A percentile compares a stretch with the other conserved stretches of the same genome.
phyloP scores from a whole-genome alignment of 2,329 filamentous ascomycete genomes.

The Biscogniauxia sp. region DNA sequence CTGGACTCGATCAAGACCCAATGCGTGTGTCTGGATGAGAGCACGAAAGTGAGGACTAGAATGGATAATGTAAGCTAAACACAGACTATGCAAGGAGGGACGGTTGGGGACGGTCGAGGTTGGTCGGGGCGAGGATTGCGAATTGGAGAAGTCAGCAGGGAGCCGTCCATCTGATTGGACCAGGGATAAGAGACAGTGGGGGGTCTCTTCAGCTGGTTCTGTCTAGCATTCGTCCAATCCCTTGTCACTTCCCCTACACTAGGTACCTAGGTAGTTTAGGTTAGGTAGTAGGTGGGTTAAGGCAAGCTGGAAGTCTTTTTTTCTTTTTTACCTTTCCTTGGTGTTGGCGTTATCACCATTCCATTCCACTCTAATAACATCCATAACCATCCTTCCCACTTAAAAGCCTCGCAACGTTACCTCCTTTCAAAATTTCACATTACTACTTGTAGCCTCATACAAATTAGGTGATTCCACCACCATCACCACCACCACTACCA shows the following conservation, averaged over 20 bases:
- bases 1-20: conserved; percentile 2
- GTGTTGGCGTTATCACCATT: background rate
- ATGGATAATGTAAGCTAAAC: background rate
- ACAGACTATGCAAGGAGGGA: background rate
- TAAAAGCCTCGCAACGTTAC: conserved; percentile 31
- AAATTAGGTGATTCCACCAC: conserved; percentile 10
- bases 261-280: no score
- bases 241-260: no score
- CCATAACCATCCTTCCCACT: background rate
- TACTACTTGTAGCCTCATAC: conserved; percentile 23
- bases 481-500: no score
- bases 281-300: no score
- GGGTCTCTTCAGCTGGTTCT: no score
- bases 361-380: background rate
- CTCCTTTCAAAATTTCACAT: conserved; percentile 8
- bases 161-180: background rate
- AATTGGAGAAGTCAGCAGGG: background rate
- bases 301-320: background rate
- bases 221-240: no score
- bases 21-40: background rate
- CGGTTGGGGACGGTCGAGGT: background rate
- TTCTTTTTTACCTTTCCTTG: background rate
- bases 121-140: background rate
- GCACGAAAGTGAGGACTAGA: background rate
- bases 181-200: background rate